Base-by-base conservation (phyloP, 495 filamentous ascomycete genomes). In the Penicillium canescens region DNA sequence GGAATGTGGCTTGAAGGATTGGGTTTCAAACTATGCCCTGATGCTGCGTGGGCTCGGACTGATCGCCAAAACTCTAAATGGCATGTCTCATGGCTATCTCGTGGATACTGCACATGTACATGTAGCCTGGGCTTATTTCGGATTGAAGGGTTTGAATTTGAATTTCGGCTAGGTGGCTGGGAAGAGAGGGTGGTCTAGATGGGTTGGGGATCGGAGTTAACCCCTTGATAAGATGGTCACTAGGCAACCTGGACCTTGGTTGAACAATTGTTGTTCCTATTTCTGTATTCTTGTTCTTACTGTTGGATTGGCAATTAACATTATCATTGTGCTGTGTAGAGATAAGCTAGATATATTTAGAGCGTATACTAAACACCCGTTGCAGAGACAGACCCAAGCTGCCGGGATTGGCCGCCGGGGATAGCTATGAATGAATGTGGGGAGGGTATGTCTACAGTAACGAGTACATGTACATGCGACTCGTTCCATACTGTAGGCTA, bases 1-100 rank as follows among this genome's bases (percentile, higher is more conserved):
- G 42, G 55, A 57, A 54, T 50, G 46, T 51, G 51, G 56, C 46
- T 54, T 50, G 48, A 14, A 36, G 38, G 18, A 50, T 59, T 59
- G 33, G 50, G 51, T 54, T 59, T 59, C 51, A 31, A 43, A 46
- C 56, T 45, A 55, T 55, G 41, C 34, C 39, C 55, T 23, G 56
- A 55, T 46, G 24, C 45, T 47, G 46, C 39, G 20, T 47, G 9
- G 42, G 7, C 34, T 23, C 16, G 48, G 47, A 26, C 26, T 50
- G 47, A 36, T 21, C 38, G 33, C 35, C 49, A 36, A 51, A 43
- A 51, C 49, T 43, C 40, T 36, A 51, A 51, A 8, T 10, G 21
- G 24, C 12, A 10, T 5, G 6, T 48, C 10, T 51, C 12, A 31
- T 23, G 18, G 33, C 39, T 23, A 26, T 12, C 34, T n/a, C 28